These are phyloP conservation scores for Apiospora rasikravindrae DNA, from an alignment of 2,329 filamentous ascomycete species.

Conservation along the genomic window DNA sequence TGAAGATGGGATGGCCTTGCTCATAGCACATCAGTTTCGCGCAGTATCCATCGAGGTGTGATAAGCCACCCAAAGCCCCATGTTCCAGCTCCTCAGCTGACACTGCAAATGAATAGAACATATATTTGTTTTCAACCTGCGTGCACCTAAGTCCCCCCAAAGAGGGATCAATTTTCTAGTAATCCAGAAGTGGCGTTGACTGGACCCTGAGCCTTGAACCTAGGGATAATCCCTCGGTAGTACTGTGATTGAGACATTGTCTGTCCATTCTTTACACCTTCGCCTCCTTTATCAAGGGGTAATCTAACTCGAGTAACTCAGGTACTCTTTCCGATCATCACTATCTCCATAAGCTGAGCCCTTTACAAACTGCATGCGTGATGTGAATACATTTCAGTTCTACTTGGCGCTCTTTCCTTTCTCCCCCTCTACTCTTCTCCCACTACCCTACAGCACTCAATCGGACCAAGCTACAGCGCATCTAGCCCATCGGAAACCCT, in stretches of 20 bases:
- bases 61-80: not conserved
- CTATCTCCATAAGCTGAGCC: not conserved
- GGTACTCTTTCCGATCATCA: not conserved
- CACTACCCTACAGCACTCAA: not conserved
- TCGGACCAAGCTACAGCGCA: not conserved
- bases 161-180: not conserved
- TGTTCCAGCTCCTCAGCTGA: not conserved
- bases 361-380: not conserved
- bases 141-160: not conserved
- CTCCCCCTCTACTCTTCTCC: not conserved
- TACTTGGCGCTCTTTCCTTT: not conserved
- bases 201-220: not conserved
- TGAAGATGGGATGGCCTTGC: not conserved
- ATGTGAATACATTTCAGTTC: not conserved
- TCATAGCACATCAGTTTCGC: not conserved
- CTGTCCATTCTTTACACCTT: not conserved
- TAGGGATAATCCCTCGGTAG: not conserved
- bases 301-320: conserved; percentile 15
- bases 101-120: not conserved
- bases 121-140: too few relatives aligned
- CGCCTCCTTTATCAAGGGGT: conserved; percentile 5
- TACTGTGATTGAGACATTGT: conserved; percentile 7
- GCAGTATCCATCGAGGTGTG: not conserved
- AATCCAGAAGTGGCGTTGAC: not conserved
- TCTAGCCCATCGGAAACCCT: not conserved